These are phyloP conservation scores for Neofusicoccum umdonicola DNA, from an alignment of 2,329 filamentous ascomycete species.

Conservation along the genomic window DNA sequence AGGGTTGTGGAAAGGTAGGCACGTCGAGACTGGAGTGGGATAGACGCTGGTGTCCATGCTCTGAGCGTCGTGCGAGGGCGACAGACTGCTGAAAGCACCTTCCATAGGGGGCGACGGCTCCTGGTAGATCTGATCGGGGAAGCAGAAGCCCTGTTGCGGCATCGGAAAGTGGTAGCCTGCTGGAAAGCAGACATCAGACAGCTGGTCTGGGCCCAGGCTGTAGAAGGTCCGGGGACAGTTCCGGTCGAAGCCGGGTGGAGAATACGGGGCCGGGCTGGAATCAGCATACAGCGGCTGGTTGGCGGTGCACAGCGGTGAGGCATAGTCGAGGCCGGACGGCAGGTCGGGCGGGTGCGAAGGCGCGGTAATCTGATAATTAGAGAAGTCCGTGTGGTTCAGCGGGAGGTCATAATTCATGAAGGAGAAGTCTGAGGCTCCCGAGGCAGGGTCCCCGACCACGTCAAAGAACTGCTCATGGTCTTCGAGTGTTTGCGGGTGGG, in stretches of 20 bases:
- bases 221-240: constrained; percentile 22
- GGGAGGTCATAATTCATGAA: not conserved
- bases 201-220: not conserved
- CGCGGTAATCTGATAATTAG: constrained; percentile 20
- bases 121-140: not conserved
- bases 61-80: not conserved
- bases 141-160: not conserved
- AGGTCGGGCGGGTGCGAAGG: constrained; percentile 12
- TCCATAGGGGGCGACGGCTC: not conserved
- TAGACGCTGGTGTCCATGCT: not conserved
- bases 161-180: not conserved
- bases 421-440: not conserved
- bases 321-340: constrained; percentile 22
- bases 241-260: constrained; percentile 8
- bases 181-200: not conserved
- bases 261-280: constrained; percentile 23
- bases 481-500: not conserved
- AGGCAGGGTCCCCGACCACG: not conserved
- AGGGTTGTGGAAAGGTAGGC: not conserved
- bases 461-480: not conserved
- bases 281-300: not conserved
- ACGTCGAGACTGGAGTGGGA: not conserved
- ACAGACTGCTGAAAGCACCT: not conserved
- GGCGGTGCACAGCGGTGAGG: not conserved
- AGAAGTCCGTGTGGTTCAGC: constrained; percentile 19